Percentiles rank a stretch among this genome's conserved stretches.
Conservation (phyloP, 176 grass and related monocot genomes). For the Aegilops bicornis region DNA sequence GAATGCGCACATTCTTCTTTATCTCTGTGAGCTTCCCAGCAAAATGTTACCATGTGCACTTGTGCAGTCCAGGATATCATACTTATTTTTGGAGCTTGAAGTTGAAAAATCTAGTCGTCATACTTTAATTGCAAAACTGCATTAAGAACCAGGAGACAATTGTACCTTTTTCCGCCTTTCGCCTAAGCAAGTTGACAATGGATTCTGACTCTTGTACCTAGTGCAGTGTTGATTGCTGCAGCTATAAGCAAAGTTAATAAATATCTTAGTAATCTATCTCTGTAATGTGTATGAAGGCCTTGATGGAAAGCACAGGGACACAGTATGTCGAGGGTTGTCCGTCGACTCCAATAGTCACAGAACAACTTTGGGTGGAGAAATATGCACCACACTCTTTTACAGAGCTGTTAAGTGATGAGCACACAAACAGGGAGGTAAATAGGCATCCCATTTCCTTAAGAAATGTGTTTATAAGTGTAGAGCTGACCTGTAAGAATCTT, state of each 20-base stretch:
- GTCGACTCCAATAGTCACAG: slow-evolving; percentile 41
- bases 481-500: slow-evolving; percentile 1
- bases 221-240: slow-evolving; percentile 6
- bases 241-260: background rate
- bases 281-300: slow-evolving; percentile 50
- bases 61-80: background rate
- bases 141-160: background rate
- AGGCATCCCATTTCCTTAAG: slow-evolving; percentile 17
- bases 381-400: slow-evolving; percentile 85
- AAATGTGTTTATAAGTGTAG: background rate
- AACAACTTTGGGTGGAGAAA: slow-evolving; percentile 97
- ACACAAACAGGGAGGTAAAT: slow-evolving; percentile 88
- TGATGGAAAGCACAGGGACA: slow-evolving; percentile 63
- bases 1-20: background rate
- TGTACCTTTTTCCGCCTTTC: background rate
- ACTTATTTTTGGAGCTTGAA: background rate
- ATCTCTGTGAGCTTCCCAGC: background rate
- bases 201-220: background rate
- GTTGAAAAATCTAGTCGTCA: background rate
- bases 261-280: slow-evolving; percentile 16
- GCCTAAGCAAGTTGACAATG: background rate
- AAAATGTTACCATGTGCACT: background rate
- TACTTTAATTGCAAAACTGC: background rate
- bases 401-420: slow-evolving; percentile 90
- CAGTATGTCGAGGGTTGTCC: slow-evolving; percentile 28